Conservation (phyloP, 176 grass and related monocot species). For the Melocanna baccifera region DNA sequence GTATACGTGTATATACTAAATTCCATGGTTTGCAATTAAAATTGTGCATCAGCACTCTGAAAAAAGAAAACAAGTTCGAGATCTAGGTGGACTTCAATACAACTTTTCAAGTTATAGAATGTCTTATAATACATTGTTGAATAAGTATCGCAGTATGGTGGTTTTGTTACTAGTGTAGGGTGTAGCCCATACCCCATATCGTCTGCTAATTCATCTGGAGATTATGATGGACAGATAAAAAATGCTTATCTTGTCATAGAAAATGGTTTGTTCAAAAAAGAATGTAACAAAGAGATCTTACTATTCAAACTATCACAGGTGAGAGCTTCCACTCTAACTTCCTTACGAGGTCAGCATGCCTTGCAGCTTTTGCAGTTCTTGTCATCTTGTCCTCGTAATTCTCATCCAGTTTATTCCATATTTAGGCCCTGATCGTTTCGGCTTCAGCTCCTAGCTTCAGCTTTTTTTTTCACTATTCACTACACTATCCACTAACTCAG, state of each 20-base stretch:
- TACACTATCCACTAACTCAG: too few species aligned
- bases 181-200: not conserved
- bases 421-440: too few species aligned
- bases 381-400: constrained; percentile 52
- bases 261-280: not conserved
- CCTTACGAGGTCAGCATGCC: constrained; percentile 65
- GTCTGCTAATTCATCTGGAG: not conserved
- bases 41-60: not conserved
- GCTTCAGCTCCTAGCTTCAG: too few species aligned
- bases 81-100: constrained; percentile 10
- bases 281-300: constrained; percentile 13
- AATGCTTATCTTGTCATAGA: not conserved
- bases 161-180: not conserved
- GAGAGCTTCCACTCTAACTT: constrained; percentile 81
- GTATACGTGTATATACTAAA: constrained; percentile 2
- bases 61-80: constrained; percentile 5
- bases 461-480: too few species aligned
- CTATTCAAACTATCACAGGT: constrained; percentile 41
- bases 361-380: constrained; percentile 66
- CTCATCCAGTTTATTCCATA: constrained; percentile 57
- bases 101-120: not conserved
- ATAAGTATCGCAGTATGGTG: not conserved
- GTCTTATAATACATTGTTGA: not conserved
- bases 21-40: not conserved
- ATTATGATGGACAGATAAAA: constrained; percentile 11